These are phyloP conservation scores for Magnolia kwangsiensis DNA, from an alignment of 164 flowering plant genomes.

Conservation along the genomic window DNA sequence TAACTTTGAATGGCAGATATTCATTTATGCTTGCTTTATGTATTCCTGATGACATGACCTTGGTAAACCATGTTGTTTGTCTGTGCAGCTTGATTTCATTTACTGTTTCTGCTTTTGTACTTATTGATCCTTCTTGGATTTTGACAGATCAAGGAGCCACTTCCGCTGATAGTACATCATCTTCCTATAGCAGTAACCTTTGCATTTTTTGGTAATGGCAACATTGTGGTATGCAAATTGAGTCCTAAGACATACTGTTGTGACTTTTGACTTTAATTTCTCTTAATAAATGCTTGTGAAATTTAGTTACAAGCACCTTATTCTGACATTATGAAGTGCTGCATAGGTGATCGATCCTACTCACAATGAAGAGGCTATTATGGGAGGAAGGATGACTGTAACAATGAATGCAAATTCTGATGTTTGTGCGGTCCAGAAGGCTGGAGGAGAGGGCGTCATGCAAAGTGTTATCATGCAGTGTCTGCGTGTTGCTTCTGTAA, in stretches of 20 bases:
- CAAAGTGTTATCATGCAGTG: constrained; percentile 84
- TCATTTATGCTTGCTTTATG: no score
- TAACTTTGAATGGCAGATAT: no score
- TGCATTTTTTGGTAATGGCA: constrained; percentile 66
- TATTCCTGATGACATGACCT: no score
- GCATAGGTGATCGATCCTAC: constrained; percentile 79
- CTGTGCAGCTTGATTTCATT: no score
- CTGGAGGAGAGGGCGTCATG: constrained; percentile 81
- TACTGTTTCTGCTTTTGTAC: no score
- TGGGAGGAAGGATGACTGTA: constrained; percentile 84
- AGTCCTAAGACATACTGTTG: neutral
- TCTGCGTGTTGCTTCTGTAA: constrained; percentile 71
- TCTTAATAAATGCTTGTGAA: neutral
- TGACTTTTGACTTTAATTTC: neutral
- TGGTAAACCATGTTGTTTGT: no score
- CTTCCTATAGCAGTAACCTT: constrained; percentile 90
- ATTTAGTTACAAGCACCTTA: neutral
- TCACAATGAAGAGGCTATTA: constrained; percentile 81
- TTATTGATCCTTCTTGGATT: neutral
- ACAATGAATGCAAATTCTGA: constrained; percentile 86
- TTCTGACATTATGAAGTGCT: constrained; percentile 15
- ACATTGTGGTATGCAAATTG: constrained; percentile 52
- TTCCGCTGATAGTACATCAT: constrained; percentile 80
- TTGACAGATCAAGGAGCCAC: constrained; percentile 79
- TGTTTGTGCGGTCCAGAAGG: constrained; percentile 90